Conservation (phyloP, 495 filamentous ascomycete genomes). For the Lindgomyces ingoldianus region DNA sequence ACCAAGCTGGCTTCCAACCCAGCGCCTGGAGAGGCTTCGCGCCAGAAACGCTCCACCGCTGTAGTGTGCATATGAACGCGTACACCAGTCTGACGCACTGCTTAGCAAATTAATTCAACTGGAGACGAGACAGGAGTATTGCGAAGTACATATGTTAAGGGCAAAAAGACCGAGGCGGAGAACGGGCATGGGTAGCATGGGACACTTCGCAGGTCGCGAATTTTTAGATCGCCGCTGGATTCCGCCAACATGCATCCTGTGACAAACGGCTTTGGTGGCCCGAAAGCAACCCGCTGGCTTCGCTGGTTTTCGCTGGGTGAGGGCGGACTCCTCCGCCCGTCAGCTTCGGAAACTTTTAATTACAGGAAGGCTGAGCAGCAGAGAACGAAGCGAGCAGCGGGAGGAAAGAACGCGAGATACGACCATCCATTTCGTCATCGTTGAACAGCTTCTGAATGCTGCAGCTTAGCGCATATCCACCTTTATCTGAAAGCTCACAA, state of each 20-base stretch:
- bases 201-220: not conserved
- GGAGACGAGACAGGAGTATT: too few species aligned
- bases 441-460: not conserved
- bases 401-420: too few species aligned
- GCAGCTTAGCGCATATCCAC: not conserved
- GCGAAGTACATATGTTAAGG: not conserved
- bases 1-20: not conserved
- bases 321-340: not conserved
- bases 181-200: not conserved
- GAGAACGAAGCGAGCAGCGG: too few species aligned
- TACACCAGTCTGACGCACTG: not conserved
- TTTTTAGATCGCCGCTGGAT: not conserved
- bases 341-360: slow-evolving; percentile 2
- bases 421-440: not conserved
- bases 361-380: not conserved
- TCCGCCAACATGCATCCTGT: not conserved
- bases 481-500: too few species aligned
- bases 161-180: not conserved
- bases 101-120: too few species aligned
- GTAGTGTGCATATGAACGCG: not conserved
- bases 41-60: not conserved
- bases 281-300: too few species aligned
- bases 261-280: not conserved
- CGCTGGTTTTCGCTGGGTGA: too few species aligned
- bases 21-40: not conserved